Evolutionary conservation across 805 yeast genomes (phyloP), one percentile per base, ranked within the genome.

Genomic region (Zygosaccharomyces lentus): DNA sequence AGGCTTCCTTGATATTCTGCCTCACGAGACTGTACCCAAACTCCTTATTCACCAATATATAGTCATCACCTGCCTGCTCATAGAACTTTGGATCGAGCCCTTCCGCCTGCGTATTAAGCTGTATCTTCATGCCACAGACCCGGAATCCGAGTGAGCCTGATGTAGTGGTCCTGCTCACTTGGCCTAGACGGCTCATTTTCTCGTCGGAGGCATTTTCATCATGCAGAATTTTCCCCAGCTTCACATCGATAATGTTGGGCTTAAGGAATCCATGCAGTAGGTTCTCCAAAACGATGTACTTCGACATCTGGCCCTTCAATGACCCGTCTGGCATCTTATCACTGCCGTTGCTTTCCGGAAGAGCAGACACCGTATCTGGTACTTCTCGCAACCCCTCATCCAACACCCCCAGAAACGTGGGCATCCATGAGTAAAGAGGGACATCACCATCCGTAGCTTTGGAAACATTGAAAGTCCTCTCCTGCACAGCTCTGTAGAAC

Each of bases 41-140:
- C 46, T 65, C 56, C 63, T 89, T 91, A 56, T 84, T 78, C 50
- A 78, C 80, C 12, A 64, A 67, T 2, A 77, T 50, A 54, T 82
- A 81, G 1, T 67, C 72, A 2, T 70, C 71, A 6, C 59, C 64
- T 3, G 58, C 61, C 34, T 37, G 37, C 9, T 55, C 53, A 31
- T 40, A 48, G 40, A 50, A 54, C 2, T 45, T 24, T 2, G 50
- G 13, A 6, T 53, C 59, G 6, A 65, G 57, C n/a, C 58, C 45
- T n/a, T 45, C 39, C 4, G 46, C 48, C 10, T 10, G 15, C 1
- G 41, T 13, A 27, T 55, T 55, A 23, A 55, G 48, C 52, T 63
- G 72, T 4, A 83, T 64, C 50, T 81, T 82, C 91, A 91, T 86
- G 0, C 99, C 99, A 56, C 98, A 90, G 2, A 91, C 78, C 49